phyloP scores from a whole-genome alignment of 768 basidiomycete genomes.

The Collybia nuda region DNA sequence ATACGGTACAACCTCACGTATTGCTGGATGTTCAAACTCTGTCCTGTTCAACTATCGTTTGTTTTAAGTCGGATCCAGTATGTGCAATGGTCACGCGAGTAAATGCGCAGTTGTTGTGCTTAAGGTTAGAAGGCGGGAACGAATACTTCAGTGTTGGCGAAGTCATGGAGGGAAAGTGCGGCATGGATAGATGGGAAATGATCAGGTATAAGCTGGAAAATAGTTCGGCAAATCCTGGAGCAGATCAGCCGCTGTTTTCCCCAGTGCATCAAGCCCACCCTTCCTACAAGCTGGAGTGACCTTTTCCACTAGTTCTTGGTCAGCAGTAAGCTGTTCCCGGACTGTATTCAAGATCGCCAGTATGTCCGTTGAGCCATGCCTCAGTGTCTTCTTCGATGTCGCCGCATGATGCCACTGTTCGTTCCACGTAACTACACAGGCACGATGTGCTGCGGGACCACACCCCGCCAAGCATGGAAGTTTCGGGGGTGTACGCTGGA shows the following conservation, averaged over 20 bases:
- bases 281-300: constrained; percentile 28
- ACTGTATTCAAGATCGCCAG: constrained; percentile 29
- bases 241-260: constrained; percentile 7
- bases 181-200: too few species aligned
- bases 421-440: constrained; percentile 30
- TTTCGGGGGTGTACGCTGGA: constrained; percentile 24
- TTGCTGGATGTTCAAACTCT: too few species aligned
- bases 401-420: constrained; percentile 31
- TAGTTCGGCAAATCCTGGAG: constrained; percentile 9
- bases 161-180: too few species aligned
- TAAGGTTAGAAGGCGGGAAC: too few species aligned
- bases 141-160: too few species aligned
- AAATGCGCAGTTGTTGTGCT: too few species aligned
- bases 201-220: constrained; percentile 1
- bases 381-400: constrained; percentile 30
- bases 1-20: too few species aligned
- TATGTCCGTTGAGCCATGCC: constrained; percentile 28
- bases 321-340: constrained; percentile 29
- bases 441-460: constrained; percentile 18
- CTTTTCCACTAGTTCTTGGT: constrained; percentile 27
- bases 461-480: constrained; percentile 23
- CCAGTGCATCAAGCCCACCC: constrained; percentile 26
- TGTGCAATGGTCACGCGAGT: too few species aligned
- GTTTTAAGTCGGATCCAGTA: too few species aligned
- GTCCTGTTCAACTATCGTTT: too few species aligned